Conservation (phyloP, 2,329 filamentous ascomycete genomes). For the Pyrenophora teres region DNA sequence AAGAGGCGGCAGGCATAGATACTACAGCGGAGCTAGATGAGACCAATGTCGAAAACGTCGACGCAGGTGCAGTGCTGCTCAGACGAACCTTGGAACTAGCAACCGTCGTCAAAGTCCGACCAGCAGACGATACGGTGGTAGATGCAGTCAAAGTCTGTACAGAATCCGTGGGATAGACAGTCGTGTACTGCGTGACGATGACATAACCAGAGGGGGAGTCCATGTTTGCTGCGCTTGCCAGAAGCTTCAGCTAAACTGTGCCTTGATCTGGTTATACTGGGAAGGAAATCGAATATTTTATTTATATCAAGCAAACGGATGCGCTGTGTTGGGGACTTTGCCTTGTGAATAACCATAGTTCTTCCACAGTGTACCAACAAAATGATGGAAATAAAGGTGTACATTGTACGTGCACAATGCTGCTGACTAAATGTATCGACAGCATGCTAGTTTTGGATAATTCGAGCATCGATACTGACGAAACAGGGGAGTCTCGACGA, state of each 20-base stretch:
- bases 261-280: too few relatives aligned
- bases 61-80: not conserved
- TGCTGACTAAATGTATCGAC: not conserved
- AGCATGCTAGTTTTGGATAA: too few relatives aligned
- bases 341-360: not conserved
- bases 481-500: too few relatives aligned
- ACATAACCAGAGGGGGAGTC: not conserved
- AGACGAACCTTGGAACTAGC: not conserved
- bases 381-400: too few relatives aligned
- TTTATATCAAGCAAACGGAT: too few relatives aligned
- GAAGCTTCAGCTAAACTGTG: not conserved
- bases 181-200: conserved; percentile 4
- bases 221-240: not conserved
- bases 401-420: not conserved
- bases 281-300: too few relatives aligned
- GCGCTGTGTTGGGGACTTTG: not conserved
- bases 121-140: not conserved
- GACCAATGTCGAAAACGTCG: not conserved
- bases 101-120: not conserved
- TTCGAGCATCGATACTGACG: too few relatives aligned
- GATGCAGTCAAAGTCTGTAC: not conserved
- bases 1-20: not conserved
- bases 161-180: conserved; percentile 1
- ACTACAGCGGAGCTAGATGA: not conserved
- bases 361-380: not conserved